These are phyloP conservation scores for Sugiyamaella valdiviana DNA, from an alignment of 805 yeast genomes.

Conservation along the genomic window DNA sequence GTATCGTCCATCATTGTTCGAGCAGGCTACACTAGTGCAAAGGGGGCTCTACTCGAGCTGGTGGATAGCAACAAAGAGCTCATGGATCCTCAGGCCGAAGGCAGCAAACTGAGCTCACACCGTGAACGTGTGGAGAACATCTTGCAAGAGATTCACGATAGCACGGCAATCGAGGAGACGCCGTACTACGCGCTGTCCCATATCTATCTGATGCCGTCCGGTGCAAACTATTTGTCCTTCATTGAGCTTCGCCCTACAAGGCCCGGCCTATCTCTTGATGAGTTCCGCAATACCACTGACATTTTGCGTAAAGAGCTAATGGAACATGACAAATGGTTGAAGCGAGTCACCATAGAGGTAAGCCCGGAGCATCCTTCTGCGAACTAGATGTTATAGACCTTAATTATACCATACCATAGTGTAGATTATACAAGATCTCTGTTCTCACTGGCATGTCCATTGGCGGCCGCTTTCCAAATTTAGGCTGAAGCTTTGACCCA, in stretches of 20 bases:
- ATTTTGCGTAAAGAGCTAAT: conserved; percentile 6
- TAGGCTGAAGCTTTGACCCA: conserved; percentile 48
- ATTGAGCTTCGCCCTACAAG: conserved; percentile 7
- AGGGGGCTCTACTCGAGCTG: conserved; percentile 64
- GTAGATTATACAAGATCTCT: too few relatives aligned
- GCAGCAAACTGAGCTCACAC: conserved; percentile 4
- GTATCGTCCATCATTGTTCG: conserved; percentile 76
- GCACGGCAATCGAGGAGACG: conserved; percentile 1
- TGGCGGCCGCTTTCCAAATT: too few relatives aligned
- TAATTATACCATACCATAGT: too few relatives aligned
- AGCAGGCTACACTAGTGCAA: conserved; percentile 77
- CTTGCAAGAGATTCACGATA: conserved; percentile 8
- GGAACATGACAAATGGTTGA: conserved; percentile 8
- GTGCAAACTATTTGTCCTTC: conserved; percentile 16
- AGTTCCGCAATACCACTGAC: conserved; percentile 7
- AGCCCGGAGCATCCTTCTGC: too few relatives aligned
- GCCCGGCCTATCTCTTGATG: background rate
- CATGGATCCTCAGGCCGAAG: background rate
- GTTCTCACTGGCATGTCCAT: too few relatives aligned
- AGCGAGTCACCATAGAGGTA: conserved; percentile 8
- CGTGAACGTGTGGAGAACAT: conserved; percentile 8
- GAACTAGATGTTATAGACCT: too few relatives aligned
- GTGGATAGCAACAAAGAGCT: conserved; percentile 46
- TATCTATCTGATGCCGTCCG: conserved; percentile 21
- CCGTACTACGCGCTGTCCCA: conserved; percentile 10